Evolutionary conservation across 2,329 filamentous ascomycete species (phyloP).

Genomic region (Macrophomina tecta): DNA sequence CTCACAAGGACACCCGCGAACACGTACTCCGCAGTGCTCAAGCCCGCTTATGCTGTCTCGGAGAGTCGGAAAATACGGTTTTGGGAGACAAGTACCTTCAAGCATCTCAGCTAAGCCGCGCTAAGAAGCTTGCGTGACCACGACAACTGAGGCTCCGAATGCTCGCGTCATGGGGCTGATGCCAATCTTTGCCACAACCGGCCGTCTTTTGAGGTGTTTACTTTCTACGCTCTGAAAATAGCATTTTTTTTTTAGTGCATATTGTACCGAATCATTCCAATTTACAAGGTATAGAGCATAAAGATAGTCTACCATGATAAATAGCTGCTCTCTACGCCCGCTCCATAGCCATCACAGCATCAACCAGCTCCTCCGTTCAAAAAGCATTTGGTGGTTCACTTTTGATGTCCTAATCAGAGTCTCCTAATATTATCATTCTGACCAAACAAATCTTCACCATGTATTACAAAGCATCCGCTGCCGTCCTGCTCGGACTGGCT

Average conservation of each 20-base stretch:
- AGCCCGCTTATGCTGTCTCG: neutral
- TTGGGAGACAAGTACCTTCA: neutral
- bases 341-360: neutral
- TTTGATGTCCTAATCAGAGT: neutral
- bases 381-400: neutral
- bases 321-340: neutral
- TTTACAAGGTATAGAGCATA: no score
- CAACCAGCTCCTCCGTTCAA: neutral
- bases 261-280: neutral
- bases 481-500: slow-evolving; percentile 29
- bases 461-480: slow-evolving; percentile 34
- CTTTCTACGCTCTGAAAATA: slow-evolving; percentile 6
- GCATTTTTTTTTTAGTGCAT: neutral
- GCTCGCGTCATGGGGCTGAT: slow-evolving; percentile 9
- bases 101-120: slow-evolving; percentile 17
- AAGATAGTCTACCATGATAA: neutral
- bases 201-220: neutral
- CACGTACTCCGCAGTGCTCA: neutral
- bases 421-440: neutral
- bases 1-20: neutral
- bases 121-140: slow-evolving; percentile 14
- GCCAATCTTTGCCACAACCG: neutral
- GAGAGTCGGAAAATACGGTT: neutral
- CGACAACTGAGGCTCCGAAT: neutral
- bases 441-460: slow-evolving; percentile 29